Conservation (phyloP, 495 filamentous ascomycete genomes). For the Chlorociboria aeruginascens region DNA sequence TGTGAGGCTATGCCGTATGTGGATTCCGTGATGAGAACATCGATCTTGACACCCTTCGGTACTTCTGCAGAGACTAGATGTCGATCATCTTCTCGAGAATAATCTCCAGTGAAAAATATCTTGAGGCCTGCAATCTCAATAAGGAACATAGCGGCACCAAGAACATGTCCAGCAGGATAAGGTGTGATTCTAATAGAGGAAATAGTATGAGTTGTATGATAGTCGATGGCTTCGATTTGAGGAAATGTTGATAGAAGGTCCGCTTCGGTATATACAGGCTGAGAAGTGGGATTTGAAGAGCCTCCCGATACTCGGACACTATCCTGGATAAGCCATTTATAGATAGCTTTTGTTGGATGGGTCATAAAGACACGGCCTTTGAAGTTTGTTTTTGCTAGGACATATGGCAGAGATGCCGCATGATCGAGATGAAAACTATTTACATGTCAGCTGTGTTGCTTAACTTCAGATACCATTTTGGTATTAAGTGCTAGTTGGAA, state of each 20-base stretch:
- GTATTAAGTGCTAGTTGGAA: background rate
- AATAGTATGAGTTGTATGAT: conserved; percentile 93
- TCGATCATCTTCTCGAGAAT: conserved; percentile 85
- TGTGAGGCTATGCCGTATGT: conserved; percentile 93
- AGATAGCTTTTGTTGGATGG: conserved; percentile 96
- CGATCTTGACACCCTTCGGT: conserved; percentile 72
- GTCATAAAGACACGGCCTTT: conserved; percentile 97
- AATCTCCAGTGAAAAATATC: conserved; percentile 94
- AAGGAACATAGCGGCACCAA: conserved; percentile 97
- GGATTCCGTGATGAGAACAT: conserved; percentile 93
- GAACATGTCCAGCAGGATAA: conserved; percentile 90
- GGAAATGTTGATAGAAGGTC: conserved; percentile 90
- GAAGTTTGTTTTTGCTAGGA: conserved; percentile 96
- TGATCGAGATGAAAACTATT: conserved; percentile 93
- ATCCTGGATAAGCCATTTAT: conserved; percentile 98
- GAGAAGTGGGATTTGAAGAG: conserved; percentile 47
- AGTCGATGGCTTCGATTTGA: conserved; percentile 92
- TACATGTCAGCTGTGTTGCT: conserved; percentile 4
- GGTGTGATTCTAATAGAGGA: conserved; percentile 93
- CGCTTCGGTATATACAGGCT: conserved; percentile 80
- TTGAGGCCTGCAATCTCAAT: conserved; percentile 93
- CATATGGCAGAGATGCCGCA: conserved; percentile 90
- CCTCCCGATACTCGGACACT: conserved; percentile 80
- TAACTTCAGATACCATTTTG: background rate
- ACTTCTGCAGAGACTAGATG: conserved; percentile 89